phyloP scores from a whole-genome alignment of 169 alveolate species.

The Eimeria brunetti region DNA sequence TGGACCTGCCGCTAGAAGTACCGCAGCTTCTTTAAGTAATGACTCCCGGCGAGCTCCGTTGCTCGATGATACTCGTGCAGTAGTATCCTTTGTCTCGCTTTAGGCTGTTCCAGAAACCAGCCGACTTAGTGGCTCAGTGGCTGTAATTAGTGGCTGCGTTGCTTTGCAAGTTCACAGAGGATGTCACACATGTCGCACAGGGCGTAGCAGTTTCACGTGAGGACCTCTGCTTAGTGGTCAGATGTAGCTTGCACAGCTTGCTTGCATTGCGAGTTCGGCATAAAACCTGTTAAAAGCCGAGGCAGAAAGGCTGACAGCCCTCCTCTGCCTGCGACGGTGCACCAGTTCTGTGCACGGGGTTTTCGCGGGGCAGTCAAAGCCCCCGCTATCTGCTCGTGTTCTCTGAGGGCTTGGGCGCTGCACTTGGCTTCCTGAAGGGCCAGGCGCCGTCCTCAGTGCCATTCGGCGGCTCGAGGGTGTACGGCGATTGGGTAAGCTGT shows the following conservation, averaged over 20 bases:
- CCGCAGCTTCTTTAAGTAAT: not conserved
- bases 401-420: not conserved
- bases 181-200: not conserved
- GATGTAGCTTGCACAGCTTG: not conserved
- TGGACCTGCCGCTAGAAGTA: not conserved
- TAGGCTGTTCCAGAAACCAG: not conserved
- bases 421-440: not conserved
- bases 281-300: not conserved
- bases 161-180: not conserved
- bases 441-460: not conserved
- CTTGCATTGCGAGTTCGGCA: not conserved
- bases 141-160: not conserved
- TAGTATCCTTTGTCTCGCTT: not conserved
- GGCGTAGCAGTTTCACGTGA: not conserved
- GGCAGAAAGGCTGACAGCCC: not conserved
- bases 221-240: not conserved
- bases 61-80: not conserved
- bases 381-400: not conserved
- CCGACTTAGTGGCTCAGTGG: too few species aligned
- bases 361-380: not conserved
- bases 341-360: not conserved
- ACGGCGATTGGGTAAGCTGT: not conserved
- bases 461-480: slow-evolving; percentile 4
- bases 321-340: not conserved
- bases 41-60: not conserved